A percentile compares a stretch with the other conserved stretches of the same genome.
Evolutionary conservation across 208 protist genomes (phyloP).

Genomic region (Acanthamoeba royreba): DNA sequence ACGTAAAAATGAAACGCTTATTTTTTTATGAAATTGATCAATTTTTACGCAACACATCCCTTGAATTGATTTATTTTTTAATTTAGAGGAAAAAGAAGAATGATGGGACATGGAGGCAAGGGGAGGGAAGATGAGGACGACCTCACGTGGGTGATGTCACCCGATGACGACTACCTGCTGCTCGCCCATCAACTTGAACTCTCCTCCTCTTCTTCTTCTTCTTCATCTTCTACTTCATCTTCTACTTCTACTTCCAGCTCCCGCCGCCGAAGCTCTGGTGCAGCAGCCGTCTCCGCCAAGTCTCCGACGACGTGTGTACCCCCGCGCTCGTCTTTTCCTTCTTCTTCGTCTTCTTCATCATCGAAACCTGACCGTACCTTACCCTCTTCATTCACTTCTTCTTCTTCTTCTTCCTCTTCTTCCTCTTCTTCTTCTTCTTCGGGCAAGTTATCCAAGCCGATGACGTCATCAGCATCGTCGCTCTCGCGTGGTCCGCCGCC

Average conservation of each 20-base stretch:
- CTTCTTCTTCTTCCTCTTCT: not conserved
- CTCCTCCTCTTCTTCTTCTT: not conserved
- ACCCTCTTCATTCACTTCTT: not conserved
- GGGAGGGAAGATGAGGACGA: not conserved
- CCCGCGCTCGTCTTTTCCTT: not conserved
- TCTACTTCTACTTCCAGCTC: not conserved
- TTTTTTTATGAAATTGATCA: no score
- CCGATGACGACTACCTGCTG: not conserved
- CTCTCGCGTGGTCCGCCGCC: no score
- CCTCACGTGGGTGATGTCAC: not conserved
- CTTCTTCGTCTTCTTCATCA: not conserved
- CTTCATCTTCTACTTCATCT: not conserved
- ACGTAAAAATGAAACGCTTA: no score
- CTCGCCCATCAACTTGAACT: not conserved
- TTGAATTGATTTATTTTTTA: no score
- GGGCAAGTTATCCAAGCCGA: no score
- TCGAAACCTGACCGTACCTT: not conserved
- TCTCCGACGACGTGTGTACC: not conserved
- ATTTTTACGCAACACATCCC: no score
- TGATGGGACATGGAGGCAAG: not conserved
- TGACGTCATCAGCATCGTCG: no score
- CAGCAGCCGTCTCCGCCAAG: not conserved
- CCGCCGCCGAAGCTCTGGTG: no score
- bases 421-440: not conserved
- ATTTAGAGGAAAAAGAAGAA: not conserved